phyloP scores from a whole-genome alignment of 1,284 basidiomycete genomes.

The Farysia itapuensis region DNA sequence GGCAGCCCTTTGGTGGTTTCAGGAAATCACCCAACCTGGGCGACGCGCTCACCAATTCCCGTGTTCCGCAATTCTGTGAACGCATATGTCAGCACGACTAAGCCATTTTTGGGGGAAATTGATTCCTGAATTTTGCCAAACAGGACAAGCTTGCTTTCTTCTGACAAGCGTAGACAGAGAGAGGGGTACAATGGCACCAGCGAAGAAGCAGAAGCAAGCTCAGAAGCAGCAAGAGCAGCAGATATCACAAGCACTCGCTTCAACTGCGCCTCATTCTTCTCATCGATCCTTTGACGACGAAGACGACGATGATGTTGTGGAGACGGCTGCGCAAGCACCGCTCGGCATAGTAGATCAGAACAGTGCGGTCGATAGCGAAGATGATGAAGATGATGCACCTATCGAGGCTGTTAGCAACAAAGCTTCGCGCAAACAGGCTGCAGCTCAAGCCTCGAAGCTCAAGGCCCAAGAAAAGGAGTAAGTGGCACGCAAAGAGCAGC shows the following conservation, averaged over 20 bases:
- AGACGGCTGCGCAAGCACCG: not conserved
- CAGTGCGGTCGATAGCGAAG: constrained; percentile 5
- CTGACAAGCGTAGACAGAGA: too few species aligned
- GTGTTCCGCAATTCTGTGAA: too few species aligned
- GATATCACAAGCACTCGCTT: constrained; percentile 23
- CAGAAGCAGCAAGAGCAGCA: constrained; percentile 36
- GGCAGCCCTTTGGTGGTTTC: too few species aligned
- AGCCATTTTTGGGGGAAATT: too few species aligned
- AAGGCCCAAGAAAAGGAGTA: constrained; percentile 23
- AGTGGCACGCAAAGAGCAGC: too few species aligned
- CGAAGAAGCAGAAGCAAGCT: constrained; percentile 15
- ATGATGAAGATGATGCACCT: constrained; percentile 21
- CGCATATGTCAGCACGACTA: too few species aligned
- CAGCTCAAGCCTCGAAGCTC: constrained; percentile 8
- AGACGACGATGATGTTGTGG: constrained; percentile 8
- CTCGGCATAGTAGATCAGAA: not conserved
- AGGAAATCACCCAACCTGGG: too few species aligned
- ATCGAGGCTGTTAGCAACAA: constrained; percentile 43
- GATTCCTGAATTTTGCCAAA: too few species aligned
- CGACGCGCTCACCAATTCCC: too few species aligned
- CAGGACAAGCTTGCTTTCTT: too few species aligned
- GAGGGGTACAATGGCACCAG: constrained; percentile 30
- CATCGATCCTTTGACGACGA: constrained; percentile 31
- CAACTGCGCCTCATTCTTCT: constrained; percentile 8
- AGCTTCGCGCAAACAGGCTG: constrained; percentile 17